These are phyloP conservation scores for Kokia cookei DNA, from an alignment of 441 rosid species.

Conservation along the genomic window DNA sequence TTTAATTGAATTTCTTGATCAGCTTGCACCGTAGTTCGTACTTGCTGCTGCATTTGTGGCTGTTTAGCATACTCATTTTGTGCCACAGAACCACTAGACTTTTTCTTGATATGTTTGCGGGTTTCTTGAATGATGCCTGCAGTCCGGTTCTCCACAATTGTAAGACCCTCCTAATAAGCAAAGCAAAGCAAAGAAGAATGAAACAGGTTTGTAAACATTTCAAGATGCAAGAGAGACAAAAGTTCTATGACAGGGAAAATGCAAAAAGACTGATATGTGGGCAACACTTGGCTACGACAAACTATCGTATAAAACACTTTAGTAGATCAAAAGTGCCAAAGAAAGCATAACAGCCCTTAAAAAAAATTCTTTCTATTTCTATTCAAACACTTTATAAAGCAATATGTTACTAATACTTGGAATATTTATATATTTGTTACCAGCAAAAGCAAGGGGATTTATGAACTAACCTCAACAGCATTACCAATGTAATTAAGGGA, in stretches of 20 bases:
- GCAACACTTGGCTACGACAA: neutral
- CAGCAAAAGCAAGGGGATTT: neutral
- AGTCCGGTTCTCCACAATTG: conserved; percentile 54
- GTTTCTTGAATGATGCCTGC: conserved; percentile 66
- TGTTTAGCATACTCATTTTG: conserved; percentile 24
- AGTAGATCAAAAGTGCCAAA: neutral
- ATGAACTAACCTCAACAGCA: conserved; percentile 46
- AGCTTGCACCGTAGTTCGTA: conserved; percentile 26
- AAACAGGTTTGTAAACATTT: neutral
- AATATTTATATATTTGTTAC: neutral
- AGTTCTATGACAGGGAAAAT: neutral
- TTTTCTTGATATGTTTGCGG: conserved; percentile 50
- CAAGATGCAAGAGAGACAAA: neutral
- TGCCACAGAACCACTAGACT: conserved; percentile 27
- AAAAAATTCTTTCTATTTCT: too few relatives aligned
- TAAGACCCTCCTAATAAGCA: conserved; percentile 45
- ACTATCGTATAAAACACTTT: neutral
- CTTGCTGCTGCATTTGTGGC: conserved; percentile 22
- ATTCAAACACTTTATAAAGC: neutral
- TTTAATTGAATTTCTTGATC: conserved; percentile 63
- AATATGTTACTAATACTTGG: neutral
- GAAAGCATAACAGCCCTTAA: neutral
- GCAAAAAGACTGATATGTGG: neutral
- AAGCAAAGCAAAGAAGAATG: neutral
- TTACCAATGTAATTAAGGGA: conserved; percentile 50